Evolutionary conservation across 345 rosid genomes (phyloP).

Genomic region (Eucalyptus pauciflora): DNA sequence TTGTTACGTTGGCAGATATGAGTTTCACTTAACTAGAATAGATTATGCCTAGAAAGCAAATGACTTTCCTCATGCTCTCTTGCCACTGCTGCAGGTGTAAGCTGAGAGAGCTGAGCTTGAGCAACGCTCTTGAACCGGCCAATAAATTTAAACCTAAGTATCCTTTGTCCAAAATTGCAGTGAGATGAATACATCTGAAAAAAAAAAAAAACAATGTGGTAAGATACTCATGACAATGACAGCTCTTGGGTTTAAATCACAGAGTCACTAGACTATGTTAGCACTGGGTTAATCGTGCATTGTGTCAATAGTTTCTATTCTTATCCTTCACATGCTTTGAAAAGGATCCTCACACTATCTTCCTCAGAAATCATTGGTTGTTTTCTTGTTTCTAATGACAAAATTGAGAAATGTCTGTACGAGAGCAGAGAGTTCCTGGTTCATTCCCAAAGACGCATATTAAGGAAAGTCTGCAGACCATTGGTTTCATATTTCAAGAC

Average conservation of each 20-base stretch:
- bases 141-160: too few species aligned
- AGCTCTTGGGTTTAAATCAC: background rate
- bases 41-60: background rate
- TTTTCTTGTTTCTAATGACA: background rate
- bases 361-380: too few species aligned
- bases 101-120: too few species aligned
- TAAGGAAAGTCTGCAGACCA: too few species aligned
- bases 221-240: background rate
- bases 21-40: background rate
- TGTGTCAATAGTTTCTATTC: background rate
- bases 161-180: too few species aligned
- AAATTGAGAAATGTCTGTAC: background rate
- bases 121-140: fast-evolving
- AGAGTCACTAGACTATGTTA: background rate
- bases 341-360: background rate
- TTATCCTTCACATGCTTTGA: background rate
- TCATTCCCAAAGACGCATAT: too few species aligned
- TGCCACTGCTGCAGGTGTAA: too few species aligned
- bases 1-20: background rate
- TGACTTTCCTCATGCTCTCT: too few species aligned
- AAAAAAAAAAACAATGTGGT: background rate
- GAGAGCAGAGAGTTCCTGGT: too few species aligned
- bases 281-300: background rate
- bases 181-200: background rate
- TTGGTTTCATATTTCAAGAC: too few species aligned